phyloP scores from a whole-genome alignment of 1,139 yeast species.

The Groenewaldozyma auringiensis region DNA sequence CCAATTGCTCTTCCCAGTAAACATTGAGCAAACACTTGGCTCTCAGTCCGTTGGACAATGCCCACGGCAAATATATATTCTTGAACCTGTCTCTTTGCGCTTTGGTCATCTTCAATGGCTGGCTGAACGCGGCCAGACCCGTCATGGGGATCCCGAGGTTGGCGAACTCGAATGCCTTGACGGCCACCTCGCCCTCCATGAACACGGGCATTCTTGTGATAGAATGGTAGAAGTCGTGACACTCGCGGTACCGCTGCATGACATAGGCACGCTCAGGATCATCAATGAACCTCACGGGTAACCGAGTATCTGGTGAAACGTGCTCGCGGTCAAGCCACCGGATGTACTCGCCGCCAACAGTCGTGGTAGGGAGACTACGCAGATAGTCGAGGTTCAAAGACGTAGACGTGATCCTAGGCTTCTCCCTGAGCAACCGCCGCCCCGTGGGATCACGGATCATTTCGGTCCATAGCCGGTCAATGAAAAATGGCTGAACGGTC shows the following conservation, averaged over 20 bases:
- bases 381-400: constrained; percentile 59
- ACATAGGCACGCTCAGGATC: constrained; percentile 89
- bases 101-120: constrained; percentile 65
- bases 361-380: constrained; percentile 53
- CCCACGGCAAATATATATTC: constrained; percentile 83
- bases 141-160: constrained; percentile 96
- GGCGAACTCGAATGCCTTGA: constrained; percentile 86
- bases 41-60: constrained; percentile 61
- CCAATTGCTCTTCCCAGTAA: constrained; percentile 85
- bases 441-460: constrained; percentile 78
- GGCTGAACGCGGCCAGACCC: constrained; percentile 80
- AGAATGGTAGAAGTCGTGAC: constrained; percentile 96
- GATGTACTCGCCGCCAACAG: constrained; percentile 72
- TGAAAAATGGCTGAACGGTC: constrained; percentile 66
- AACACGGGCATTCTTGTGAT: constrained; percentile 84
- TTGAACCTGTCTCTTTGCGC: constrained; percentile 42
- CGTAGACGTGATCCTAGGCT: constrained; percentile 75
- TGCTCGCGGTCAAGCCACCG: constrained; percentile 82
- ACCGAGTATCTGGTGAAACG: constrained; percentile 90
- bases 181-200: constrained; percentile 91
- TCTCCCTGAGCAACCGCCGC: constrained; percentile 63
- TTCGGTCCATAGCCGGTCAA: constrained; percentile 52
- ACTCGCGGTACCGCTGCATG: constrained; percentile 87
- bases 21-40: constrained; percentile 77
- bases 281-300: constrained; percentile 76